Conservation (phyloP, 441 rosid genomes). For the Erodium texanum region DNA sequence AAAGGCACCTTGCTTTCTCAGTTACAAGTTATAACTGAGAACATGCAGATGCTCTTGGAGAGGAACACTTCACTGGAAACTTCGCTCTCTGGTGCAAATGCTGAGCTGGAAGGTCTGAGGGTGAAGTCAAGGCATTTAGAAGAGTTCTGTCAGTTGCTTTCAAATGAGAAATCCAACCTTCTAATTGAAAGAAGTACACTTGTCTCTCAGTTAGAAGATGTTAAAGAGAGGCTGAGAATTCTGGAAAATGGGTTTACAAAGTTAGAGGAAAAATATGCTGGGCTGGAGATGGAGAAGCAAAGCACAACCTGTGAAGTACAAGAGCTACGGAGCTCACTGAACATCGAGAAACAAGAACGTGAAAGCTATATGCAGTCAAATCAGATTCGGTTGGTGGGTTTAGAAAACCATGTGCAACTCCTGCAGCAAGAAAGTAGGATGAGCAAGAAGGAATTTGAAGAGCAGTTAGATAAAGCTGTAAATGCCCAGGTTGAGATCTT, state of each 20-base stretch:
- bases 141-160: slow-evolving; percentile 49
- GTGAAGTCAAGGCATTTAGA: slow-evolving; percentile 53
- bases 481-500: slow-evolving; percentile 62
- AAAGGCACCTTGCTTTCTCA: slow-evolving; percentile 70
- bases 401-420: slow-evolving; percentile 56
- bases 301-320: slow-evolving; percentile 40
- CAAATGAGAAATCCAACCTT: slow-evolving; percentile 46
- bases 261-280: slow-evolving; percentile 39
- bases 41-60: slow-evolving; percentile 59
- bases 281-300: slow-evolving; percentile 42
- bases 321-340: slow-evolving; percentile 50
- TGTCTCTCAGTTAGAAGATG: slow-evolving; percentile 36
- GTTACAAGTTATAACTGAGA: slow-evolving; percentile 57
- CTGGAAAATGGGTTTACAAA: slow-evolving; percentile 57
- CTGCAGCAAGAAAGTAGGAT: slow-evolving; percentile 63
- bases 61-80: slow-evolving; percentile 43
- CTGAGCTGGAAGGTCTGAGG: slow-evolving; percentile 55
- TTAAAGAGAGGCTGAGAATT: slow-evolving; percentile 48
- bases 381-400: slow-evolving; percentile 53
- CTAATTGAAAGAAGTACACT: slow-evolving; percentile 42
- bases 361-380: slow-evolving; percentile 41
- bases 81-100: slow-evolving; percentile 45
- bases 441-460: slow-evolving; percentile 70
- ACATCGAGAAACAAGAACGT: slow-evolving; percentile 55
- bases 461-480: slow-evolving; percentile 61